Conservation (phyloP, 495 filamentous ascomycete genomes). For the Neurospora sp. region DNA sequence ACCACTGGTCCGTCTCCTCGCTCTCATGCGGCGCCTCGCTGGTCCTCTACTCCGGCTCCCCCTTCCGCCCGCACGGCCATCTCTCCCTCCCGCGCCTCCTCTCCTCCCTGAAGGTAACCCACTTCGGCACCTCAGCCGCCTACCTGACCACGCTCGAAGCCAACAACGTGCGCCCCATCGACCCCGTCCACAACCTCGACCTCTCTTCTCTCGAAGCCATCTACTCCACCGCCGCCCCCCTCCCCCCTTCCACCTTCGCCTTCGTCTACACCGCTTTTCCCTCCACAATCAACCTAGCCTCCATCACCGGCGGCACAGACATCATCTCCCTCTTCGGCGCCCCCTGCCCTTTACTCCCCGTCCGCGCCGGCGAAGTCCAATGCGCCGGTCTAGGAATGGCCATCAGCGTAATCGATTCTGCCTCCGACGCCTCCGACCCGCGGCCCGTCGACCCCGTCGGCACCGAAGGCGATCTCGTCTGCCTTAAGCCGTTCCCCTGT, state of each 20-base stretch:
- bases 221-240: conserved; percentile 84
- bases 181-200: conserved; percentile 34
- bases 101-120: conserved; percentile 51
- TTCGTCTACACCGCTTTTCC: conserved; percentile 81
- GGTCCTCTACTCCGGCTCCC: conserved; percentile 81
- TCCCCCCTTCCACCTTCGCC: conserved; percentile 85
- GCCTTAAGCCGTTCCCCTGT: conserved; percentile 75
- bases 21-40: conserved; percentile 71
- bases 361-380: conserved; percentile 83
- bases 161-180: conserved; percentile 53
- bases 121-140: conserved; percentile 87
- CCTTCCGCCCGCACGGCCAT: conserved; percentile 51
- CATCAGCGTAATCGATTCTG: conserved; percentile 62
- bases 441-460: conserved; percentile 40
- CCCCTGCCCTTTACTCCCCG: conserved; percentile 75
- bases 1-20: conserved; percentile 85
- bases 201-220: conserved; percentile 60
- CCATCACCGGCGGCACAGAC: conserved; percentile 84
- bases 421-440: conserved; percentile 25
- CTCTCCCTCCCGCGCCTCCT: conserved; percentile 32
- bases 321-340: conserved; percentile 91
- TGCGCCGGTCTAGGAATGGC: conserved; percentile 87
- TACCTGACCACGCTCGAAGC: conserved; percentile 90
- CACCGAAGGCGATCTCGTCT: conserved; percentile 84
- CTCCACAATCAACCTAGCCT: conserved; percentile 62